Conservation (phyloP, 2,329 filamentous ascomycete genomes). For the Macroventuria anomochaeta region DNA sequence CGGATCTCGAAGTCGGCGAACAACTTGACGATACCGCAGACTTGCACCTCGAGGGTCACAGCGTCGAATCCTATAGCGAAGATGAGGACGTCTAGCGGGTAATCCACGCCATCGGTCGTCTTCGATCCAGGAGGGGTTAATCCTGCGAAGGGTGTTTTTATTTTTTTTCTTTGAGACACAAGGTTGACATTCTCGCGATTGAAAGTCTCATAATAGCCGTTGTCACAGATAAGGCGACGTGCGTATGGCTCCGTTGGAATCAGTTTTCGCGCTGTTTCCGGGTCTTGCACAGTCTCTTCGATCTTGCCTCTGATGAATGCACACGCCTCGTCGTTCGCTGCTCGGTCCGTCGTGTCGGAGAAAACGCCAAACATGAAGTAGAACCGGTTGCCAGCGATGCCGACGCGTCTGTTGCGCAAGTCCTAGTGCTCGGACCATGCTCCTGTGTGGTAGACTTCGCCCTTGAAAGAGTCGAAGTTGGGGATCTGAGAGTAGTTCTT, state of each 20-base stretch:
- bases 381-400: not conserved
- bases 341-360: not conserved
- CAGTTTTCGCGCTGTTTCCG: not conserved
- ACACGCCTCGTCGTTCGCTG: not conserved
- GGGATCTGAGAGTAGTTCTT: not conserved
- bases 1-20: no score
- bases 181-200: conserved; percentile 1
- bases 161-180: not conserved
- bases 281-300: not conserved
- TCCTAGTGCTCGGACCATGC: not conserved
- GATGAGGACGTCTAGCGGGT: not conserved
- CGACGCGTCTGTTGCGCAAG: not conserved
- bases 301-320: not conserved
- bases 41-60: no score
- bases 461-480: not conserved
- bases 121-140: not conserved
- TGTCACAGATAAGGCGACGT: not conserved
- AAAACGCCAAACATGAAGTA: not conserved
- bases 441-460: not conserved
- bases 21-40: no score
- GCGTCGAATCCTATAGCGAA: conserved; percentile 2
- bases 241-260: not conserved
- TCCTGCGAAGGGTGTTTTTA: not conserved
- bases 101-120: not conserved
- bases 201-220: conserved; percentile 1